Conservation (phyloP, 805 yeast species). For the Blastobotrys mokoenaii region DNA sequence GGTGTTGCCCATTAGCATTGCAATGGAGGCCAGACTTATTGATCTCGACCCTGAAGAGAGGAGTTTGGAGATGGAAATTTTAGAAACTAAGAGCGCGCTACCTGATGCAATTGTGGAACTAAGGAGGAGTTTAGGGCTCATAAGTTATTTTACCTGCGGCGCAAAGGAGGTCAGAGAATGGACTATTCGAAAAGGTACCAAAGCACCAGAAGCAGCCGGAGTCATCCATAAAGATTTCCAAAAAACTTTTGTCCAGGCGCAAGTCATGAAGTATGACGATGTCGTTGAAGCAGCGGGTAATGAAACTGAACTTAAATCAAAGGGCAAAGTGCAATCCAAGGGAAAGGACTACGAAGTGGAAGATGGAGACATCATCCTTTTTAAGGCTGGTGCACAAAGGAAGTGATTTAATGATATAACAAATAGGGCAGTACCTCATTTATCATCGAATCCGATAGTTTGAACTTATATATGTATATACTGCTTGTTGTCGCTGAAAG, state of each 20-base stretch:
- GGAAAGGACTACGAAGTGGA: conserved; percentile 76
- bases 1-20: conserved; percentile 64
- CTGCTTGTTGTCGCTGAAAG: too few species aligned
- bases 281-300: conserved; percentile 39
- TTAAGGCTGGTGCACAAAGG: conserved; percentile 36
- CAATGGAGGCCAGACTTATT: conserved; percentile 54
- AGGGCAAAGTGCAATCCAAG: conserved; percentile 52
- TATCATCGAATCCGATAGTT: too few species aligned
- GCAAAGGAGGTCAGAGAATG: conserved; percentile 80
- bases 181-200: conserved; percentile 68
- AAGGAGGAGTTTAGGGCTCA: conserved; percentile 60
- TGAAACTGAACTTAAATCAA: conserved; percentile 44
- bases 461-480: too few species aligned
- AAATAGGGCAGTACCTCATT: too few species aligned
- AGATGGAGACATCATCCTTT: conserved; percentile 74
- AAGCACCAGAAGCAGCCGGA: conserved; percentile 87
- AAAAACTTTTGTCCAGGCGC: conserved; percentile 72
- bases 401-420: neutral
- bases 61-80: conserved; percentile 21
- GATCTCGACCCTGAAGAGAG: conserved; percentile 33
- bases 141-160: conserved; percentile 85
- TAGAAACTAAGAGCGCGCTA: conserved; percentile 38
- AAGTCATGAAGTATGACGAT: conserved; percentile 62
- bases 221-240: conserved; percentile 80
- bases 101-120: conserved; percentile 57